These are phyloP conservation scores for Claviceps maximensis DNA, from an alignment of 2,329 filamentous ascomycete species.

Conservation along the genomic window DNA sequence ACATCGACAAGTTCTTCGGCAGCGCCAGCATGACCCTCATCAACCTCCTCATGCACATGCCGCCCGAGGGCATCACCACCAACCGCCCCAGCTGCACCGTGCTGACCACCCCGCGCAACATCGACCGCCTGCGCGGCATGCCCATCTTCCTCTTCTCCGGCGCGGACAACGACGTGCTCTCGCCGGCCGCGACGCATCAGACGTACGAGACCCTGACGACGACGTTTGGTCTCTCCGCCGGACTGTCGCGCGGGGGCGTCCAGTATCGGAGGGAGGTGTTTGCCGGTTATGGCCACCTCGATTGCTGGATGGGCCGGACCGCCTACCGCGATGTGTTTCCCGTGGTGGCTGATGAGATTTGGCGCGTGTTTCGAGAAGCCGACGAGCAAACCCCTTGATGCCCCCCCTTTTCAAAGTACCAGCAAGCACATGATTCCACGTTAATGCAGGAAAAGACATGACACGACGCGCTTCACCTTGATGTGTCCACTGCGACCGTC, in stretches of 20 bases:
- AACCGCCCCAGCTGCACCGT: conserved; percentile 34
- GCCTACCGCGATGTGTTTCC: conserved; percentile 48
- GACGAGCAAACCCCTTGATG: no score
- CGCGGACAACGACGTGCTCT: conserved; percentile 42
- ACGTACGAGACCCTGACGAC: conserved; percentile 40
- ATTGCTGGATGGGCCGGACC: conserved; percentile 48
- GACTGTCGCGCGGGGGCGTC: conserved; percentile 16
- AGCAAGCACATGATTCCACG: no score
- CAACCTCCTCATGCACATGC: conserved; percentile 40
- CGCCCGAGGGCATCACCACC: conserved; percentile 33
- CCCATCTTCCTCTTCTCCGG: conserved; percentile 45
- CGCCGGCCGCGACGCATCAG: conserved; percentile 36
- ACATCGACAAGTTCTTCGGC: conserved; percentile 48
- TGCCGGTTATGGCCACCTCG: conserved; percentile 45
- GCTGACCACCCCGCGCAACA: conserved; percentile 36
- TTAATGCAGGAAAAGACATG: no score
- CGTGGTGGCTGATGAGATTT: conserved; percentile 39
- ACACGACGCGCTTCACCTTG: no score
- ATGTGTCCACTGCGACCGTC: no score
- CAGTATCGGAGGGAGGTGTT: conserved; percentile 40
- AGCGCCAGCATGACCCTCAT: conserved; percentile 48
- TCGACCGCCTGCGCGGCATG: conserved; percentile 35
- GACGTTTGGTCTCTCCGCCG: conserved; percentile 29
- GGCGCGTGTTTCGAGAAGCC: no score
- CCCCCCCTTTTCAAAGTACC: no score